phyloP scores from a whole-genome alignment of 2,329 filamentous ascomycete genomes.

The Fusarium coffeatum region DNA sequence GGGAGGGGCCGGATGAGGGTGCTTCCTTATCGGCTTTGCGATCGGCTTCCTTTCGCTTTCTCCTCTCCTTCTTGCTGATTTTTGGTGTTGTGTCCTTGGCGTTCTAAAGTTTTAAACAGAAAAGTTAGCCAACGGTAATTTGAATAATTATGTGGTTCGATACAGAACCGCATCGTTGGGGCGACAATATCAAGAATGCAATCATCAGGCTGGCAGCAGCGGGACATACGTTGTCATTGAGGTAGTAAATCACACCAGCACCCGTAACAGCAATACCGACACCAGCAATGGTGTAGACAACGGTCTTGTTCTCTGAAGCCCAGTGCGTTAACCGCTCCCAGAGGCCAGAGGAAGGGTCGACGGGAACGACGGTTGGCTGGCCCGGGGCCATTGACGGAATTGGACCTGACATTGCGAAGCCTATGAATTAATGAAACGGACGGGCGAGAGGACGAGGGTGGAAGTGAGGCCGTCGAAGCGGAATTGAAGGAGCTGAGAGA shows the following conservation, averaged over 20 bases:
- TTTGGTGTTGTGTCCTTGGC: constrained; percentile 69
- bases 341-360: constrained; percentile 73
- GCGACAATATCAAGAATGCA: constrained; percentile 10
- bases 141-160: constrained; percentile 35
- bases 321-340: constrained; percentile 93
- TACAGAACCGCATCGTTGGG: constrained; percentile 15
- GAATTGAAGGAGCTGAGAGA: constrained; percentile 41
- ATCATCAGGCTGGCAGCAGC: constrained; percentile 2
- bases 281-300: constrained; percentile 96
- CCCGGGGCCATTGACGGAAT: constrained; percentile 62
- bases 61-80: constrained; percentile 88
- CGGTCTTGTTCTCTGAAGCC: constrained; percentile 94
- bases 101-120: constrained; percentile 52
- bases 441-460: constrained; percentile 37
- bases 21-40: constrained; percentile 64
- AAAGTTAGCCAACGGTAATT: constrained; percentile 30
- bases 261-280: constrained; percentile 91
- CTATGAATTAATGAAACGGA: constrained; percentile 42
- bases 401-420: constrained; percentile 57
- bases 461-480: constrained; percentile 46
- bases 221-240: constrained; percentile 67
- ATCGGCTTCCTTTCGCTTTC: constrained; percentile 85
- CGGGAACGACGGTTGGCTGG: constrained; percentile 58
- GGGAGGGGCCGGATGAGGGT: constrained; percentile 50
- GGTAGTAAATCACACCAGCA: constrained; percentile 93